phyloP scores from a whole-genome alignment of 2,329 filamentous ascomycete species.

The Albophoma yamanashiensis region DNA sequence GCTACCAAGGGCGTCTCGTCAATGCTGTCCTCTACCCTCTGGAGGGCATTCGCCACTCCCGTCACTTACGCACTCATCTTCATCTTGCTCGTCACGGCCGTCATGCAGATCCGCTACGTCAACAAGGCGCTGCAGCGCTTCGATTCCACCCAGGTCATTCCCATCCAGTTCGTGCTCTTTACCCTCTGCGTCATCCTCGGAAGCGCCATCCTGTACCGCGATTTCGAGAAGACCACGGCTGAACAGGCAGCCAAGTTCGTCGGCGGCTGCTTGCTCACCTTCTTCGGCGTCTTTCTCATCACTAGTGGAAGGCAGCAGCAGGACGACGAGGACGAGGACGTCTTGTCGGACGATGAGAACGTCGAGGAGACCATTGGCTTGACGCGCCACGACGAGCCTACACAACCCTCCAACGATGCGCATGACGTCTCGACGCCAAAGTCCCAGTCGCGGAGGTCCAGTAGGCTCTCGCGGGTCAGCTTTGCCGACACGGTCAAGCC shows the following conservation, averaged over 20 bases:
- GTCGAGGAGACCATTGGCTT: slow-evolving; percentile 55
- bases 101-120: slow-evolving; percentile 96
- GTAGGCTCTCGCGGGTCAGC: slow-evolving; percentile 33
- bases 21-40: slow-evolving; percentile 81
- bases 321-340: slow-evolving; percentile 46
- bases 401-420: slow-evolving; percentile 7
- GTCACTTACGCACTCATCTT: slow-evolving; percentile 80
- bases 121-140: slow-evolving; percentile 83
- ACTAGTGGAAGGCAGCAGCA: slow-evolving; percentile 66
- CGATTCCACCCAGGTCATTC: slow-evolving; percentile 95
- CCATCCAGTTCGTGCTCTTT: slow-evolving; percentile 94
- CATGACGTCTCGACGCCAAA: slow-evolving; percentile 12
- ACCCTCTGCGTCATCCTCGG: slow-evolving; percentile 92
- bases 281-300: slow-evolving; percentile 94
- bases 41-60: slow-evolving; percentile 81
- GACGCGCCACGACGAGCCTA: slow-evolving; percentile 32
- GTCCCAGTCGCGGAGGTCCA: slow-evolving; percentile 35
- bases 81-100: slow-evolving; percentile 70
- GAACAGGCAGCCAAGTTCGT: slow-evolving; percentile 75
- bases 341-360: slow-evolving; percentile 43
- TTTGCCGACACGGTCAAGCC: slow-evolving; percentile 29
- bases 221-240: slow-evolving; percentile 75
- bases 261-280: slow-evolving; percentile 83
- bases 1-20: slow-evolving; percentile 96
- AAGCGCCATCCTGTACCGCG: slow-evolving; percentile 84